Evolutionary conservation across 2,329 filamentous ascomycete genomes (phyloP), one percentile per base, ranked within the genome.

Genomic region (Stromatinia cepivora): DNA sequence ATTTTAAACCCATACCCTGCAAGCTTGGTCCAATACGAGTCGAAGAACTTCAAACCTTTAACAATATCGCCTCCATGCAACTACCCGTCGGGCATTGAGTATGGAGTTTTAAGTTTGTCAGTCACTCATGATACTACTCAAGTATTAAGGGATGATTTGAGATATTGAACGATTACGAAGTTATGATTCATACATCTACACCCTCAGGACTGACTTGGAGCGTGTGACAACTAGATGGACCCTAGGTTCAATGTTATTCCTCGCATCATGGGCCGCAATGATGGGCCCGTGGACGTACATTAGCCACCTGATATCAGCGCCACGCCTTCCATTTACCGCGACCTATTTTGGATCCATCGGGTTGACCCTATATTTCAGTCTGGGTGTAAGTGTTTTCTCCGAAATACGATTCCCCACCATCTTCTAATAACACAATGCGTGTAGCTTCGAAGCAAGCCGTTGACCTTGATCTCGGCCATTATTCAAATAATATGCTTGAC

Each of bases 271-370:
- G 86, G 93, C 93, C 36, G 92, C 94, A 74, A 87, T 98, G 82
- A 97, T 97, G 92, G 95, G 95, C 68, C 94, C 92, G 48, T 85
- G 89, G 82, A 85, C 88, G 75, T 99, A 98, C 80, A 80, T 89
- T 71, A 89, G 89, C 76, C 95, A 99, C 81, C 86, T 98, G 73
- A 82, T 93, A 69, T 98, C 94, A 69, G 88, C 90, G 67, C 86
- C 93, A 76, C 88, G 95, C 75, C 83, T 98, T 72, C 95, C 95
- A 4, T 98, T 98, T 79, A 97, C 94, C 42, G 91, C 90, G 57
- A 92, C 93, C 71, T 98, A 98, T 84, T 97, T 98, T 83, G 93
- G 94, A 65, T 95, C 93, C 72, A 97, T 98, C 77, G 87, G 84
- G 58, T 82, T 98, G 78, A 98, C 95, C 15, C 85, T 98, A 36